Evolutionary conservation across 2,329 filamentous ascomycete genomes (phyloP), one percentile per base, ranked within the genome.

Genomic region (Pseudophaeomoniella oleicola): DNA sequence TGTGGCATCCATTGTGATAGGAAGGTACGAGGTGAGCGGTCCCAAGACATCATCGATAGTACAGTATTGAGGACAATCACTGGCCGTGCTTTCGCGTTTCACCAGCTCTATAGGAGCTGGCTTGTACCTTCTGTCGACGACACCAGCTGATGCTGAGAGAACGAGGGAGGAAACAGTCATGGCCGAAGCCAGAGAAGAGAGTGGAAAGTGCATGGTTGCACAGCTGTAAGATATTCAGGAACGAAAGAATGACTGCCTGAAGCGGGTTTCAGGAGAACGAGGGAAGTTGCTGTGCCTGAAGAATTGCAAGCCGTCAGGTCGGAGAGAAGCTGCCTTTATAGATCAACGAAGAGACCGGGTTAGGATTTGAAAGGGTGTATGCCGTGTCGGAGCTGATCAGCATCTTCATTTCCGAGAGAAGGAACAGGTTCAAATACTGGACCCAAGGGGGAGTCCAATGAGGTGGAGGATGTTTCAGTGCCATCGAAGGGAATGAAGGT

Each of bases 171-270:
- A 32, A 32, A 32, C 31, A 32, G 31, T 32, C 6, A 32, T 13
- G 31, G 31, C 31, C 31, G 31, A 13, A 32, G 31, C 31, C 31
- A 32, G 6, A 14, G 31, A 32, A 32, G 16, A 32, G 31, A 32
- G 14, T 32, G 31, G 14, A 32, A 13, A 17, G 31, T 32, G 16
- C 31, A 32, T 32, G 16, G 14, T 14, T 32, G 16, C 31, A 17
- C 31, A 13, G 31, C 6, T 6, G 31, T 13, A 17, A 10, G 6
- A 17, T 6, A 6, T 32, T 13, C 6, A 6, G 31, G n/a, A 27
- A 32, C 15, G 31, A 32, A 32, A 32, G 31, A 32, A 14, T 13
- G 31, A 32, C 31, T 32, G n/a, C 6, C 6, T 6, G 16, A 32
- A 6, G 10, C 6, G n/a, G 14, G n/a, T n/a, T n/a, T n/a, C n/a